Evolutionary conservation across 2,329 filamentous ascomycete species (phyloP), one percentile per base, ranked within the genome.

Genomic region (Neofusicoccum laricinum): DNA sequence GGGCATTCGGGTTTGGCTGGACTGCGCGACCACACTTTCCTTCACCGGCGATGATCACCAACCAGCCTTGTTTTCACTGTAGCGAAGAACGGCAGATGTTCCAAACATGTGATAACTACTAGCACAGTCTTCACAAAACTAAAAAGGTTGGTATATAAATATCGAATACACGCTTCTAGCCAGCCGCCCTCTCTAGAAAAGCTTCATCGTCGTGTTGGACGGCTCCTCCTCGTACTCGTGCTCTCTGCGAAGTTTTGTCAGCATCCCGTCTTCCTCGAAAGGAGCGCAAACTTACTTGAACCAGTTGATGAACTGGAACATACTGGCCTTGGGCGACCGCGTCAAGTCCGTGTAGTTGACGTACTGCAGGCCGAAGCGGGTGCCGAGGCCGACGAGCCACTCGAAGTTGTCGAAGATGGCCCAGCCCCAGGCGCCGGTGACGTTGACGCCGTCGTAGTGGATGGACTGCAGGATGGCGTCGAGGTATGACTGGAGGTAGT

Each of bases 221-320:
- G 38, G 12, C 21, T 36, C 30, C 6, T 36, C 55, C n/a, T 8
- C 30, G 12, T 59, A 17, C 55, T 59, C 55, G 17, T 59, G 55
- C 11, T 59, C 25, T 2, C 55, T 59, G 8, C 5, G 6, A 5
- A 34, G 19, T 19, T 4, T 19, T 1, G 30, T 17, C 12, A 32
- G 38, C 43, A 30, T 14, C n/a, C 19, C n/a, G 4, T n/a, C 6
- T 34, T 19, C 14, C 12, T 3, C 17, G 25, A 21, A 25, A 14
- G 2, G 8, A 2, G 3, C 6, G 45, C 12, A 30, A 19, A 65
- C 66, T 65, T 68, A 66, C 70, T 73, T 73, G 67, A 79, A 80
- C 77, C 78, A 80, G 55, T 79, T 76, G 67, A 79, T 64, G 41
- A 78, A 75, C 67, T 80, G 78, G 63, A 79, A 79, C 69, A 78